Percentiles rank a stretch among this genome's conserved stretches.
These are phyloP conservation scores for Boletus hoseneyae DNA, from an alignment of 1,284 basidiomycete genomes.

Conservation along the genomic window DNA sequence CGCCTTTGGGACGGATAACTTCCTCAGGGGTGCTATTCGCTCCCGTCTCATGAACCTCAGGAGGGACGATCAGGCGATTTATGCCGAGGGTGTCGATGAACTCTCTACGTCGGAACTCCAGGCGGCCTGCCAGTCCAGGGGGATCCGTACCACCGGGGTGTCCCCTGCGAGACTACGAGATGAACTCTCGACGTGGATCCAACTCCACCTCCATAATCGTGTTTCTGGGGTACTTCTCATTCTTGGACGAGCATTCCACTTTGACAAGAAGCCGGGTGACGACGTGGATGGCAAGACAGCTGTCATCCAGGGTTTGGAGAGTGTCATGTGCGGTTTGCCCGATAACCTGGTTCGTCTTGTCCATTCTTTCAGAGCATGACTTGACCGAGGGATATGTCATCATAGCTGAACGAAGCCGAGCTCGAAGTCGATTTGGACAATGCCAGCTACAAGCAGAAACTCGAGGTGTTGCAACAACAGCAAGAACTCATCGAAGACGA, in stretches of 20 bases:
- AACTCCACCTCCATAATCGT: constrained; percentile 82
- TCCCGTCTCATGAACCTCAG: constrained; percentile 81
- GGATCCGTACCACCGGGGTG: constrained; percentile 84
- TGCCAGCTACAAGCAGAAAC: constrained; percentile 95
- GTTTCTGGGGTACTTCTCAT: constrained; percentile 94
- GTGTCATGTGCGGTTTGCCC: constrained; percentile 89
- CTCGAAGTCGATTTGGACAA: constrained; percentile 92
- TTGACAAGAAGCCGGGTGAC: constrained; percentile 73
- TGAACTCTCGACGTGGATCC: constrained; percentile 92
- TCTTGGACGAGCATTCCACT: constrained; percentile 92
- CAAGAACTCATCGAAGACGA: constrained; percentile 99
- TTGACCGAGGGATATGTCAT: neutral
- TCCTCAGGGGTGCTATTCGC: constrained; percentile 92
- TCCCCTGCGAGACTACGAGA: constrained; percentile 84
- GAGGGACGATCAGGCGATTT: constrained; percentile 92
- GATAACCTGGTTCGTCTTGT: constrained; percentile 78
- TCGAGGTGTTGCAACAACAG: constrained; percentile 97
- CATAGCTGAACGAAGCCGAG: constrained; percentile 92
- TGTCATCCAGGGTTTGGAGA: constrained; percentile 82
- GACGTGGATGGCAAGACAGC: constrained; percentile 73
- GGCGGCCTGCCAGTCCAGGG: constrained; percentile 91
- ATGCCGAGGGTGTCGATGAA: constrained; percentile 85
- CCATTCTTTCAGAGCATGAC: neutral
- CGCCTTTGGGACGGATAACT: too few relatives aligned
- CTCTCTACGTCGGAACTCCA: constrained; percentile 91